Conservation (phyloP, 2,329 filamentous ascomycete genomes). For the Colletotrichum brevisporum region DNA sequence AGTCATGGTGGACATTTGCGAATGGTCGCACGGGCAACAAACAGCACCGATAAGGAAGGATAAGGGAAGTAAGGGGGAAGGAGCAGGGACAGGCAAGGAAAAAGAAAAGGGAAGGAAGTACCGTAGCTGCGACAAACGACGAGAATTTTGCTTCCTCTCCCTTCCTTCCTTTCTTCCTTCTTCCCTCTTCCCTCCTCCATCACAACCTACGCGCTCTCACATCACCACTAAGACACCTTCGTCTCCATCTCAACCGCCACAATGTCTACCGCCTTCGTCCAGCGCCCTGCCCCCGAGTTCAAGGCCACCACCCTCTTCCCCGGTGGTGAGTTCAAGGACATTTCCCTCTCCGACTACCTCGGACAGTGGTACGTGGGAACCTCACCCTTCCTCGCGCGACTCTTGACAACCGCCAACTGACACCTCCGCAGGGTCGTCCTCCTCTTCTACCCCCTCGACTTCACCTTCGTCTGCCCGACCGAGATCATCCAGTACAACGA, state of each 20-base stretch:
- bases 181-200: not conserved
- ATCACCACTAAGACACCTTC: not conserved
- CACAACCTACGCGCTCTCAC: constrained; percentile 1
- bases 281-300: constrained; percentile 64
- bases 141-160: constrained; percentile 24
- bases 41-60: not conserved
- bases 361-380: constrained; percentile 63
- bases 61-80: not conserved
- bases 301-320: constrained; percentile 65
- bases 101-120: not conserved
- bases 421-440: constrained; percentile 68
- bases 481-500: constrained; percentile 77
- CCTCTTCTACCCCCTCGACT: constrained; percentile 77
- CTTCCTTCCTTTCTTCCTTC: not conserved
- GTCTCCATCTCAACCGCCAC: constrained; percentile 30
- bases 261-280: constrained; percentile 63
- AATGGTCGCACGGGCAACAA: constrained; percentile 25
- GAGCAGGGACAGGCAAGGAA: not conserved
- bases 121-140: constrained; percentile 4
- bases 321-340: constrained; percentile 62
- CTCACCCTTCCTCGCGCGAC: constrained; percentile 59
- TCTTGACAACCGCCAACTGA: constrained; percentile 56
- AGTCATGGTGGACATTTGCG: too few species aligned
- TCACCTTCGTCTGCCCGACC: constrained; percentile 77
- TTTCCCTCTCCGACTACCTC: constrained; percentile 59